Evolutionary conservation across 495 filamentous ascomycete species (phyloP).

Genomic region (Penicillium argentinense): DNA sequence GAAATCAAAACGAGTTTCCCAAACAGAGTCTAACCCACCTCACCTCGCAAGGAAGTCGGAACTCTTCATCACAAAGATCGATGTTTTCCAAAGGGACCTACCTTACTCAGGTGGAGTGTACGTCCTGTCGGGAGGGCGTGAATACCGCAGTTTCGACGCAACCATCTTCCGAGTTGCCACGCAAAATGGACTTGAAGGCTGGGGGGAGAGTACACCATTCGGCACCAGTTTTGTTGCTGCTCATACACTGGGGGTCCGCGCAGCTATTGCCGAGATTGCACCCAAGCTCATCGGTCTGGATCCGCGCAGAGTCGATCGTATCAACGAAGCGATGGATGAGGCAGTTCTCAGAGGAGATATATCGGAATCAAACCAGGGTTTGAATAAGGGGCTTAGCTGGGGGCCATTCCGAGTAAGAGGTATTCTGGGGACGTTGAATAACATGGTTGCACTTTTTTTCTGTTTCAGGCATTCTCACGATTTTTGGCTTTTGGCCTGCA

Average conservation of each 20-base stretch:
- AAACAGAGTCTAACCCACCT: neutral
- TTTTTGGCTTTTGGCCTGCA: neutral
- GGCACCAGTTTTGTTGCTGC: neutral
- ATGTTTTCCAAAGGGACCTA: neutral
- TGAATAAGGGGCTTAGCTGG: neutral
- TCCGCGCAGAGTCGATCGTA: neutral
- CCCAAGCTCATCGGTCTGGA: neutral
- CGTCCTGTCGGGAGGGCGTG: neutral
- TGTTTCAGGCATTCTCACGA: neutral
- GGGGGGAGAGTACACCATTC: neutral
- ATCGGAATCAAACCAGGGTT: neutral
- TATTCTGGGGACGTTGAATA: neutral
- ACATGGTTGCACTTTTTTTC: neutral
- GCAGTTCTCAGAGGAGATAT: neutral
- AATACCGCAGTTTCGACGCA: neutral
- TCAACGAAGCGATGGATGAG: neutral
- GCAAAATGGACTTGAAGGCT: neutral
- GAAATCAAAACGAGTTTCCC: neutral
- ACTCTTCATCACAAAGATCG: neutral
- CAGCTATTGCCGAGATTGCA: neutral
- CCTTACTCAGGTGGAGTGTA: neutral
- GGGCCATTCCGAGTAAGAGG: neutral
- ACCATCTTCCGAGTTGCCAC: neutral
- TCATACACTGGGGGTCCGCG: neutral
- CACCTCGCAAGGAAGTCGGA: too few species aligned